Base-by-base conservation (phyloP, 2,329 filamentous ascomycete species). In the Clarireedia sp. region DNA sequence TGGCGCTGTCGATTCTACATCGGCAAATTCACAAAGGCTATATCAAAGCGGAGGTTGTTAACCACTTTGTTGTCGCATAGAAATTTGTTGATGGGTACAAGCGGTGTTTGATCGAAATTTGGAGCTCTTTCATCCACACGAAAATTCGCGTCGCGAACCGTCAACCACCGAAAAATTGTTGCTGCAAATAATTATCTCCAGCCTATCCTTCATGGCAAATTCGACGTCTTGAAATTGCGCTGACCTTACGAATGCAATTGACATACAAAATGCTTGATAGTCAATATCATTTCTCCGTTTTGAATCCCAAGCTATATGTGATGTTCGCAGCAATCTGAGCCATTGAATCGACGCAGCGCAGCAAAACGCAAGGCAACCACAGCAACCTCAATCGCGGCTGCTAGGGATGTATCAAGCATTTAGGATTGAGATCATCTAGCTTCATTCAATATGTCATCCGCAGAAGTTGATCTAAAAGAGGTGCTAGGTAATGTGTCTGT, bases 81-180 rank as follows among this genome's bases (percentile, higher is more conserved):
- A 54, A 49, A 43, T 49, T 33, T 54, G 52, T 49, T 44, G 26
- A 37, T 33, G 46, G 46, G 44, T 23, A 49, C 52, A 54, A 54
- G 52, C 52, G 52, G 49, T 36, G 51, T 24, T 54, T 17, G 21
- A 49, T 49, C 50, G 16, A 33, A 33, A 14, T 54, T 50, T 54
- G 45, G 44, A 54, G 52, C 52, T 50, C 45, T 54, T 33, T 47
- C 21, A 49, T 36, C 21, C 45, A 50, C 52, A 54, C 52, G 52
- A 54, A 50, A 54, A 54, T 43, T 49, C 52, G 52, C 52, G 52
- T 54, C 45, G 52, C 52, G 37, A 43, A 54, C 33, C 17, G 37
- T 24, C 12, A 43, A 51, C 51, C 44, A 54, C 23, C 36, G 23
- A 43, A 48, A 50, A 45, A 21, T 19, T 23, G 21, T 23, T 14